These are phyloP conservation scores for Yamadazyma olivae DNA, from an alignment of 805 yeast species.

Conservation along the genomic window DNA sequence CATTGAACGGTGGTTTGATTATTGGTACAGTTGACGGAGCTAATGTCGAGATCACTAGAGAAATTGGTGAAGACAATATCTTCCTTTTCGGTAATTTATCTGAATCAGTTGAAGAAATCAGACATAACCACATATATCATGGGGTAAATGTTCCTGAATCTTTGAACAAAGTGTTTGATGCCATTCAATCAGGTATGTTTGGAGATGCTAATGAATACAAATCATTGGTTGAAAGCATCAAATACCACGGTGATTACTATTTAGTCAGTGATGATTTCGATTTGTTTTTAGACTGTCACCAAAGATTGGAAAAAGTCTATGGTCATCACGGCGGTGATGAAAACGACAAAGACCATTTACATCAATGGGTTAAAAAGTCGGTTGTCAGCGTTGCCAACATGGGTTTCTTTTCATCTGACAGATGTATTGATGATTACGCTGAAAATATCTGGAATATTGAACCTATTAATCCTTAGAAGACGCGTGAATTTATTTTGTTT, in stretches of 20 bases:
- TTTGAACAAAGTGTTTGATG: conserved; percentile 58
- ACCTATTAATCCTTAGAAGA: conserved; percentile 44
- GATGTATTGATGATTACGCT: conserved; percentile 90
- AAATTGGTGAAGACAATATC: conserved; percentile 89
- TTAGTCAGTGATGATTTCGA: conserved; percentile 88
- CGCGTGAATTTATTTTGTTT: no score
- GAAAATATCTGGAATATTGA: conserved; percentile 92
- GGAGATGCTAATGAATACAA: conserved; percentile 68
- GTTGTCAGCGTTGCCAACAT: conserved; percentile 82
- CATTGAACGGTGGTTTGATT: conserved; percentile 88
- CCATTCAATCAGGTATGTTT: conserved; percentile 67
- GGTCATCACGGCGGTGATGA: conserved; percentile 43
- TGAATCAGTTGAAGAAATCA: conserved; percentile 82
- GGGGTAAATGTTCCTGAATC: conserved; percentile 58
- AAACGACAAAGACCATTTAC: conserved; percentile 49
- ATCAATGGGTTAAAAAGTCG: conserved; percentile 72
- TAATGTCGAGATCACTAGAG: conserved; percentile 90
- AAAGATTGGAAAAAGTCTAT: conserved; percentile 69
- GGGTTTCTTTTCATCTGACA: conserved; percentile 90
- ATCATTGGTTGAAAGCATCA: conserved; percentile 66
- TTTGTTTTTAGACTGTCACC: conserved; percentile 79
- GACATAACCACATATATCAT: conserved; percentile 68
- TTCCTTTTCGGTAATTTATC: conserved; percentile 89
- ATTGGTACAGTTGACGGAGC: conserved; percentile 98
- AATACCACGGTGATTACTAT: conserved; percentile 78